Percentiles rank a stretch among this genome's conserved stretches.
Conservation (phyloP, 306 rosid species). For the Lathyrus tuberosus region DNA sequence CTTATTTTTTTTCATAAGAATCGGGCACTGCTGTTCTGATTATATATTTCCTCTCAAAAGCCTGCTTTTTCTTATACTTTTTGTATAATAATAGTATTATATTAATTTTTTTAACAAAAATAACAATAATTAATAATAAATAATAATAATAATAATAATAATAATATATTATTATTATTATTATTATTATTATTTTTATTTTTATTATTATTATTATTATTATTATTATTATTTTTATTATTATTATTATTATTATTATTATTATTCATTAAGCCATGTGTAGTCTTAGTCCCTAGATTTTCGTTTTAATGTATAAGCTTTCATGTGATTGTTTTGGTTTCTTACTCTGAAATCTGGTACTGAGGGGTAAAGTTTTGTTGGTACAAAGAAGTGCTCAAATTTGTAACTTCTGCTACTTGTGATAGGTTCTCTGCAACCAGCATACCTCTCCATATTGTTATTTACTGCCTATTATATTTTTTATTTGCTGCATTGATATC, state of each 20-base stretch:
- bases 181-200: no score
- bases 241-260: background rate
- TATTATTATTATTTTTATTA: no score
- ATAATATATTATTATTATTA: background rate
- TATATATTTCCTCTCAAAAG: conserved; percentile 11
- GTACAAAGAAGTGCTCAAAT: conserved; percentile 40
- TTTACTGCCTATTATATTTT: conserved; percentile 40
- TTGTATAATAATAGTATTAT: background rate
- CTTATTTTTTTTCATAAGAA: conserved; percentile 27
- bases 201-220: no score
- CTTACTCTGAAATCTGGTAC: conserved; percentile 32
- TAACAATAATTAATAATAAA: background rate
- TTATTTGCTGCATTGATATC: conserved; percentile 31
- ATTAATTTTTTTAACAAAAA: background rate
- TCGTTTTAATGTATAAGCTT: conserved; percentile 40
- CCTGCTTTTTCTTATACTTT: conserved; percentile 2
- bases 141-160: no score
- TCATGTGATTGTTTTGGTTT: conserved; percentile 39
- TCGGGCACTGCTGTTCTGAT: background rate
- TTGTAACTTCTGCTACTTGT: conserved; percentile 45
- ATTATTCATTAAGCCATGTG: conserved; percentile 1
- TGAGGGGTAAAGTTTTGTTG: conserved; percentile 31
- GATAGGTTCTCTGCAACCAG: conserved; percentile 47
- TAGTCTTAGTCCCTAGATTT: conserved; percentile 22
- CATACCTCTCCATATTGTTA: conserved; percentile 32